Evolutionary conservation across 306 rosid genomes (phyloP), one percentile per base, ranked within the genome.

Genomic region (Gynostemma pentaphyllum): DNA sequence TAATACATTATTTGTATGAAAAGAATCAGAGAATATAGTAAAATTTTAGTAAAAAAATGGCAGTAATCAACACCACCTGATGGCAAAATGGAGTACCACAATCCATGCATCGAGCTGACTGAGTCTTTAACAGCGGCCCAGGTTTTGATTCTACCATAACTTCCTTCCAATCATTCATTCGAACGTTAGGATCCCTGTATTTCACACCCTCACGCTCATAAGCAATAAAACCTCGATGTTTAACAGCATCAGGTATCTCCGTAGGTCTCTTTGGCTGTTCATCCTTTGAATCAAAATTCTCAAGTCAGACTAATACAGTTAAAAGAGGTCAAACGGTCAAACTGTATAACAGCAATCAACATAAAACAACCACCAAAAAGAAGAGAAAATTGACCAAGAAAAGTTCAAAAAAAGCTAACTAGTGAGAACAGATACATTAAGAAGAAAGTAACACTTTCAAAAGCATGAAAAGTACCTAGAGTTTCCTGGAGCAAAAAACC

Each of bases 11-110:
- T 19, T 36, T n/a, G 11, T 12, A 30, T 24, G 13, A 22, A 36
- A n/a, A 13, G 47, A 36, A 5, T 37, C 18, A 13, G n/a, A 36
- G 27, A 28, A 21, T 12, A 23, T n/a, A 6, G n/a, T 37, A 28
- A 8, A 45, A 45, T n/a, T 9, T 42, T 2, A 9, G 68, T 18
- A 18, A 45, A 29, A 21, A 12, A 64, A 27, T 18, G 56, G 21
- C 30, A 10, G 37, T 9, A 26, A 56, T 32, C 27, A 46, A 8
- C 21, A 19, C 14, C 68, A 92, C 99, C 86, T 94, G 99, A 79
- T 88, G 99, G 77, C 99, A 94, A 78, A 91, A 91, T 51, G 99
- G 99, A 68, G 99, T 94, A 19, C 99, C 99, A 67, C 99, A 94
- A 71, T 94, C 99, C 99, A 94, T 94, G 84, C 99, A 94, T 44